These are phyloP conservation scores for Fusarium annulatum DNA, from an alignment of 2,329 filamentous ascomycete species.

Conservation along the genomic window DNA sequence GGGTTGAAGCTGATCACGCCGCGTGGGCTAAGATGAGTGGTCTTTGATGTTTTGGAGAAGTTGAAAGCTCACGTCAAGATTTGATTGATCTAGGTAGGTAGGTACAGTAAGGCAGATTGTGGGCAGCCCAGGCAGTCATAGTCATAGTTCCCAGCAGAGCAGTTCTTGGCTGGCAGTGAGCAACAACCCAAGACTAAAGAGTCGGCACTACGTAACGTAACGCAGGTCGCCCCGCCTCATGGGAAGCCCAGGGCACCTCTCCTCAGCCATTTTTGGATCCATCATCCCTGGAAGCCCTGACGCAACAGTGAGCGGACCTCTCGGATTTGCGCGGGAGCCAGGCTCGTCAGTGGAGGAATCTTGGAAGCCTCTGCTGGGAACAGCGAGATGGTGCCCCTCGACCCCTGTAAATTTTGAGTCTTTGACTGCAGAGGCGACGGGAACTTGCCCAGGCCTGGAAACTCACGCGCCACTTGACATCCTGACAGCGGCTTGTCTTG, in stretches of 20 bases:
- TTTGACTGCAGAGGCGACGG: neutral
- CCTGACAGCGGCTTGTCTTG: conserved; percentile 17
- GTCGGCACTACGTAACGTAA: conserved; percentile 36
- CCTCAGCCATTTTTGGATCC: conserved; percentile 25
- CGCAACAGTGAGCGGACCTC: conserved; percentile 33
- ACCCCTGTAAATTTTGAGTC: conserved; percentile 28
- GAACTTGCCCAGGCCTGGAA: conserved; percentile 19
- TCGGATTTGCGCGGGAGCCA: conserved; percentile 18
- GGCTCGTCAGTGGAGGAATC: conserved; percentile 20
- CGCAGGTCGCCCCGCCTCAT: conserved; percentile 29
- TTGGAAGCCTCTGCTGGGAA: conserved; percentile 14
- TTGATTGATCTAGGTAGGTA: conserved; percentile 13
- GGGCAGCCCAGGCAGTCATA: conserved; percentile 26
- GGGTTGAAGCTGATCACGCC: conserved; percentile 16
- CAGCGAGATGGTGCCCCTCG: neutral
- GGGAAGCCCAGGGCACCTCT: conserved; percentile 1
- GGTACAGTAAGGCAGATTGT: conserved; percentile 16
- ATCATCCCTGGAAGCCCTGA: conserved; percentile 27
- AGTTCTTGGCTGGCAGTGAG: conserved; percentile 23
- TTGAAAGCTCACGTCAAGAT: conserved; percentile 8
- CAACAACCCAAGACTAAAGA: conserved; percentile 26
- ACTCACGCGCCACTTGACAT: conserved; percentile 22
- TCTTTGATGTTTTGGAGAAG: conserved; percentile 30
- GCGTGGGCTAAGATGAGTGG: conserved; percentile 21
- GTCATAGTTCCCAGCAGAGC: neutral